Base-by-base conservation (phyloP, 371 early-diverging fungal genomes). In the Cokeromyces recurvatus region DNA sequence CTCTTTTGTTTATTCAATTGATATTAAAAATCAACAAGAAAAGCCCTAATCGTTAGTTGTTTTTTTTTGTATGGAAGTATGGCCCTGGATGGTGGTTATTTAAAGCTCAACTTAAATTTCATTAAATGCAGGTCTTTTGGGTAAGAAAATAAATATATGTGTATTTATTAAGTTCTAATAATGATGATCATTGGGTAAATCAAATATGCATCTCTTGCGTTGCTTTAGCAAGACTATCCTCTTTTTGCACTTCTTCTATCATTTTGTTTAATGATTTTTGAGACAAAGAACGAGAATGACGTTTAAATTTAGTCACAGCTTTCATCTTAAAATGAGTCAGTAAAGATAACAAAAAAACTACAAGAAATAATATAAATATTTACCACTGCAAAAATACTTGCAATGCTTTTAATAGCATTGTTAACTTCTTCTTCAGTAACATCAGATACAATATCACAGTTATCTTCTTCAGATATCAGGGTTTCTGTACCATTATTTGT, bases 341-440 rank as follows among this genome's bases (percentile, higher is more conserved):
- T 20, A 19, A 32, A 9, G 6, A 42, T 6, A 38, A 2, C 2
- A 19, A 11, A 27, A 27, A 11, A 11, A 27, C 11, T 27, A 5
- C n/a, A n/a, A n/a, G n/a, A n/a, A n/a, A n/a, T n/a, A n/a, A n/a
- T n/a, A n/a, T n/a, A n/a, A 7, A 5, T 27, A 42, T 66, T 52
- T 74, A 74, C 75, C 59, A 76, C 68, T 17, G 69, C 72, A 44
- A 69, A 71, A 23, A 76, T 68, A 54, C 64, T 71, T 14, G 64
- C 65, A 57, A 88, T 78, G 37, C 74, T 82, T 43, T 81, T 80
- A 51, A 95, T 84, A 24, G 92, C 93, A 37, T 71, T 68, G 34
- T 78, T 71, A 45, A 92, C 66, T 49, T 96, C 95, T 44, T 88
- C 87, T 40, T 91, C 88, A 0, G 95, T 94, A 44, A 94, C 75